Base-by-base conservation (phyloP, 2,329 filamentous ascomycete species). In the Metarhizium rileyi region DNA sequence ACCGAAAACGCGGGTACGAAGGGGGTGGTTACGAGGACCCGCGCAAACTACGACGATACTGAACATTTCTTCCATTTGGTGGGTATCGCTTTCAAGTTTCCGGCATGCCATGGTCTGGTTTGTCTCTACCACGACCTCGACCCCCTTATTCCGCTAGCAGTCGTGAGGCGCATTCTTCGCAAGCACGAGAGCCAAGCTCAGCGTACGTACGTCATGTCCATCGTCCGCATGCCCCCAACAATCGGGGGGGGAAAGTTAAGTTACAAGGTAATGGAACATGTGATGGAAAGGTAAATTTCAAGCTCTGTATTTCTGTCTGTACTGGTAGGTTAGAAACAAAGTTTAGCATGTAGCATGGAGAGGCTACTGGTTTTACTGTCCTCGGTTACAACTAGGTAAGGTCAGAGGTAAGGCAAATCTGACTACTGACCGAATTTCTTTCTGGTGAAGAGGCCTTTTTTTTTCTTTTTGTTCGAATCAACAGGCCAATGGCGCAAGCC, bases 11-110 rank as follows among this genome's bases (percentile, higher is more conserved):
- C 64, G 76, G 82, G 47, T 89, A 86, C 67, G 90, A 94, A 47
- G 86, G 85, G 62, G 83, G 83, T 64, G 78, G 80, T 56, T 84
- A 90, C 70, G 89, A 95, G 63, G 90, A 95, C 67, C 78, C 81
- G 46, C 69, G 78, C 51, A 84, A 84, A 67, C 63, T 83, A 54
- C 79, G 81, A 55, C 78, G 81, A 55, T 84, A 84, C 69, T 83
- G 72, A 71, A 43, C 8, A 5, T 30, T 18, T 28, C 27, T 5
- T 30, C 20, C 10, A 14, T 12, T 20, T 30, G 28, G 41, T 47
- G 46, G 46, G 44, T 46, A 46, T 46, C 28, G n/a, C 20, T 38
- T n/a, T 10, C 20, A 25, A 42, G 38, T 42, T 42, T 25, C n/a
- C 14, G 20, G 38, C n/a, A 42, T 42, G 38, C 20, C 8, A 20